phyloP scores from a whole-genome alignment of 108 stramenopile species.

The Nitzschia inconspicua region DNA sequence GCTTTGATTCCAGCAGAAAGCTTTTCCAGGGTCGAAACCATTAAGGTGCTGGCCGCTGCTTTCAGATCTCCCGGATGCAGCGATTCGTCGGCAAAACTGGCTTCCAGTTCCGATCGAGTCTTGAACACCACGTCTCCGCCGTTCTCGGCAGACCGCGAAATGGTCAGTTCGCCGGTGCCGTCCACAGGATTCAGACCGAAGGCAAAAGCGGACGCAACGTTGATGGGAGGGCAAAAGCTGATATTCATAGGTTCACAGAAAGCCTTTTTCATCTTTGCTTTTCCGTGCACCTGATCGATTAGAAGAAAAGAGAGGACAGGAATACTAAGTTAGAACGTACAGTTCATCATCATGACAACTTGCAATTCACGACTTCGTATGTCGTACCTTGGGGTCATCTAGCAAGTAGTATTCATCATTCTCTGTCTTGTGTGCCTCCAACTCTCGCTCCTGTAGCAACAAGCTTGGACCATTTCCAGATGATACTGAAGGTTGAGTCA shows the following conservation, averaged over 20 bases:
- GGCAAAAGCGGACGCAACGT: constrained; percentile 57
- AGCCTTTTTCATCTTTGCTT: constrained; percentile 97
- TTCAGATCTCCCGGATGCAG: constrained; percentile 98
- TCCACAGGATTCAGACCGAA: constrained; percentile 35
- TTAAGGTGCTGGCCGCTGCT: constrained; percentile 59
- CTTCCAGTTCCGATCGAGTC: constrained; percentile 62
- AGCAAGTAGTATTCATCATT: constrained; percentile 79
- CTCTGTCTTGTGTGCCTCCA: constrained; percentile 76
- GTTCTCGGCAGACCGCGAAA: constrained; percentile 74
- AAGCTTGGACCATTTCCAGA: constrained; percentile 31
- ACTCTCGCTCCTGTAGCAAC: constrained; percentile 54
- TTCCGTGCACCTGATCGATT: constrained; percentile 78
- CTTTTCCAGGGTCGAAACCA: constrained; percentile 86
- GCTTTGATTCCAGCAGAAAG: constrained; percentile 80
- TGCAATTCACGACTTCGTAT: background rate
- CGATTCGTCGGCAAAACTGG: constrained; percentile 75
- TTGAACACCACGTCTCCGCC: constrained; percentile 86
- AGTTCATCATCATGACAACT: background rate
- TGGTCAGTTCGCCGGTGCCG: constrained; percentile 38
- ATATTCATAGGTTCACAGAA: constrained; percentile 96
- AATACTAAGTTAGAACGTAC: background rate
- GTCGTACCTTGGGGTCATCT: constrained; percentile 84
- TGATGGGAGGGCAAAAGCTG: constrained; percentile 84
- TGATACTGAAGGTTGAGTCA: constrained; percentile 9
- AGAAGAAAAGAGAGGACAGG: constrained; percentile 3